Conservation (phyloP, 2,329 filamentous ascomycete species). For the Cordyceps cateniannulata region DNA sequence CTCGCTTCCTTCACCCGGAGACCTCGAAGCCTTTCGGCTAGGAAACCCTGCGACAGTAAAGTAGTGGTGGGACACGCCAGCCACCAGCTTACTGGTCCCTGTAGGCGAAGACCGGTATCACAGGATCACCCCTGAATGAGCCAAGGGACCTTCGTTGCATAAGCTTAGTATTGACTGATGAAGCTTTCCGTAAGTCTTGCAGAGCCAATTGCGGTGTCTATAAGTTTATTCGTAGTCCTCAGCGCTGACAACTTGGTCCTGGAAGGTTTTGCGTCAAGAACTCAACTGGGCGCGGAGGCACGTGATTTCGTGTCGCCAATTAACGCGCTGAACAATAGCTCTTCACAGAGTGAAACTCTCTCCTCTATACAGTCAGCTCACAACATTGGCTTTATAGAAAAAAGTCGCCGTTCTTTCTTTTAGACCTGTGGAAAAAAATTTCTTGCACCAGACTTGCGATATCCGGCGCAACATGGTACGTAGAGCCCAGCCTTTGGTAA, state of each 20-base stretch:
- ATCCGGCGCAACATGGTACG: slow-evolving; percentile 4
- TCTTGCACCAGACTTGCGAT: no score
- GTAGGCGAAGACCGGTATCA: neutral
- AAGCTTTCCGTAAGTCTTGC: neutral
- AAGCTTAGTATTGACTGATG: neutral
- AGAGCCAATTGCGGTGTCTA: neutral
- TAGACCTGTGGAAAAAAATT: neutral
- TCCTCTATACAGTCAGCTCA: neutral
- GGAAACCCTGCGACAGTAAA: neutral
- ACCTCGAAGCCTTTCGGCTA: slow-evolving; percentile 22
- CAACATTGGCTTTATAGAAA: neutral
- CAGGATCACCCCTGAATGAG: neutral
- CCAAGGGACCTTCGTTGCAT: neutral
- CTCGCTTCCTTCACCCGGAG: neutral
- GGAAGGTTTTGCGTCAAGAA: neutral
- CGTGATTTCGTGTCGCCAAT: slow-evolving; percentile 11
- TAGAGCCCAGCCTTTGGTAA: neutral
- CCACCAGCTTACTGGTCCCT: neutral
- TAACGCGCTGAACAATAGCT: slow-evolving; percentile 2
- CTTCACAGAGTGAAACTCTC: neutral
- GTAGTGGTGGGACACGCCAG: neutral
- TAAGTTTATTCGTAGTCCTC: neutral
- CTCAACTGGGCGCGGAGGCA: neutral
- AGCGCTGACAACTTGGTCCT: neutral
- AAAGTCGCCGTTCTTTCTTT: neutral